Evolutionary conservation across 257 asterid genomes (phyloP), one percentile per base, ranked within the genome.

Genomic region (Solanum pimpinellifolium): DNA sequence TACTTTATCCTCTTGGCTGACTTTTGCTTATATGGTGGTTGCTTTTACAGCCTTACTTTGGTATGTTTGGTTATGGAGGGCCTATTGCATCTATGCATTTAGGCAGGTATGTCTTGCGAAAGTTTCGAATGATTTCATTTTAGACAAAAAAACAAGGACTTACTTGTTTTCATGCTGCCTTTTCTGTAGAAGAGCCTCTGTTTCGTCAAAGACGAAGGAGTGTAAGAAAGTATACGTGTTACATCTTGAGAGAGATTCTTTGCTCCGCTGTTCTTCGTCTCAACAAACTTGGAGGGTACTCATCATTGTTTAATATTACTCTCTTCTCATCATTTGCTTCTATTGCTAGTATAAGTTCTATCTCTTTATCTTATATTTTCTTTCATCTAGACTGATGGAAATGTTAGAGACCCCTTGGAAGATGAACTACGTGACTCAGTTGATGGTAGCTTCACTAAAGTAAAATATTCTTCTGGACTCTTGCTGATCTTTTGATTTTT

Each of bases 51-150:
- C 98, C 98, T 90, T 92, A 70, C 93, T 95, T 95, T 56, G 98
- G 98, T 80, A 93, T 95, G 98, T 95, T 92, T 59, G 98, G 98
- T 15, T 93, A 92, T 88, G 98, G 98, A 70, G 98, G 98, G 85
- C 90, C 94, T 41, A 90, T 94, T 47, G 97, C 98, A 35, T 89
- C 98, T 11, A 95, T 95, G 96, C 92, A 92, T 83, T 89, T 95
- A 85, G 98, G 98, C 89, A 92, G 96, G 98, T 94, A 93, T 84
- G 88, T 47, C 56, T 62, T 76, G 33, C 83, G 37, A 33, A 76
- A 87, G 76, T 60, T 82, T 86, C 78, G 85, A 60, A 33, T 47
- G 86, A 29, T 15, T 75, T 87, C 75, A 78, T 42, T 60, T 86
- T 47, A 74, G 49, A 56, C 47, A 83, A 23, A 56, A 56, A 62